Evolutionary conservation across 305 asterid genomes (phyloP).

Genomic region (Solanum aculeatissimum): DNA sequence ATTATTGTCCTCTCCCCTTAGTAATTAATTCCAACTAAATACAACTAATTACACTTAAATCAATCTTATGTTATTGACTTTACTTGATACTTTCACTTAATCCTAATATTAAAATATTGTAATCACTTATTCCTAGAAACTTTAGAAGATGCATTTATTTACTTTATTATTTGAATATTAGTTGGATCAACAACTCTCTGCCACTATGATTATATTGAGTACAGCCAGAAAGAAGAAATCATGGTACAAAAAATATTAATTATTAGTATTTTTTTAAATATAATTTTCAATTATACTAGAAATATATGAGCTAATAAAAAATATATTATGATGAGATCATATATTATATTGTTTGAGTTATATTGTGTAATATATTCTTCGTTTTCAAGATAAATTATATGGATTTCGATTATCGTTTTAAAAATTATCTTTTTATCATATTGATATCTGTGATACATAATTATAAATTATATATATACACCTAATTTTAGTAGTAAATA

Average conservation of each 20-base stretch:
- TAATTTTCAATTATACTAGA: not conserved
- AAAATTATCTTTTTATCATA: no score
- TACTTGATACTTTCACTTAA: not conserved
- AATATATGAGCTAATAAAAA: not conserved
- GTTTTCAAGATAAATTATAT: no score
- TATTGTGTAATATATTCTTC: no score
- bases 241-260: not conserved
- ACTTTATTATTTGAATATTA: not conserved
- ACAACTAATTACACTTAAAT: not conserved
- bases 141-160: not conserved
- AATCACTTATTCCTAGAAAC: not conserved
- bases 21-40: not conserved
- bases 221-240: not conserved
- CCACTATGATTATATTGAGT: not conserved
- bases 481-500: not conserved
- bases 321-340: not conserved
- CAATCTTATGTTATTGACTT: not conserved
- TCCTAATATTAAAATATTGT: not conserved
- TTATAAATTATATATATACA: not conserved
- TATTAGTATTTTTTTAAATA: not conserved
- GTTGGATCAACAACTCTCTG: constrained; percentile 1
- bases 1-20: not conserved
- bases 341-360: not conserved
- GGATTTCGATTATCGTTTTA: no score
- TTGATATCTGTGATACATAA: no score